Conservation (phyloP, 1,284 basidiomycete species). For the Hemileia vastatrix region DNA sequence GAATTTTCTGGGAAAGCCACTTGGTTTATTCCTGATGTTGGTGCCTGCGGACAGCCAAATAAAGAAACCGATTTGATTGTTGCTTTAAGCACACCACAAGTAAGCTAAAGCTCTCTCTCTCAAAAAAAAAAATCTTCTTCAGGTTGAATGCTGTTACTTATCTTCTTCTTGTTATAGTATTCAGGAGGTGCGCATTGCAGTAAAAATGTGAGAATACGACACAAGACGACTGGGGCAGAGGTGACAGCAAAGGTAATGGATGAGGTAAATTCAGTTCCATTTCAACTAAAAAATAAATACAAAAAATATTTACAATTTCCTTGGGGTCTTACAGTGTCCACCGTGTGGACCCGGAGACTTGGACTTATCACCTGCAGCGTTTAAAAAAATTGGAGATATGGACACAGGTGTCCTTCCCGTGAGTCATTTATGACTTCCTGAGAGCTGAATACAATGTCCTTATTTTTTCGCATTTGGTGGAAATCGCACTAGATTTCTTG, state of each 20-base stretch:
- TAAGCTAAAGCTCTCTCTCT: not conserved
- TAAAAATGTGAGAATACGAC: slow-evolving; percentile 9
- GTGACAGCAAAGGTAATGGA: slow-evolving; percentile 20
- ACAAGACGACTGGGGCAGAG: slow-evolving; percentile 13
- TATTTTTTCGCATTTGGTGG: too few relatives aligned
- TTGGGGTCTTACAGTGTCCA: slow-evolving; percentile 6
- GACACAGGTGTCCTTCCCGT: slow-evolving; percentile 21
- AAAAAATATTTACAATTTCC: not conserved
- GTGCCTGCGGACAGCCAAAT: slow-evolving; percentile 15
- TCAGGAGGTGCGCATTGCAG: slow-evolving; percentile 3
- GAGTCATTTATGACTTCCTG: not conserved
- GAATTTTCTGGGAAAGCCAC: slow-evolving; percentile 13
- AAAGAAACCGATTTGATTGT: slow-evolving; percentile 15
- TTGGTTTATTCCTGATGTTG: slow-evolving; percentile 19
- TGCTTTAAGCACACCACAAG: slow-evolving; percentile 18
- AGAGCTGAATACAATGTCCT: too few relatives aligned
- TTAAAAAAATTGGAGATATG: slow-evolving; percentile 10
- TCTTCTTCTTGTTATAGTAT: not conserved
- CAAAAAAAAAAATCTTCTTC: not conserved
- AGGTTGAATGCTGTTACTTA: not conserved
- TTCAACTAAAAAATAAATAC: not conserved
- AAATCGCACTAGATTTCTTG: too few relatives aligned
- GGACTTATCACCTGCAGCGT: slow-evolving; percentile 17
- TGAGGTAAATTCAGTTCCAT: not conserved
- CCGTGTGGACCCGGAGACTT: slow-evolving; percentile 13